Base-by-base conservation (phyloP, 1,284 basidiomycete genomes). In the Sporisorium reilianum region DNA sequence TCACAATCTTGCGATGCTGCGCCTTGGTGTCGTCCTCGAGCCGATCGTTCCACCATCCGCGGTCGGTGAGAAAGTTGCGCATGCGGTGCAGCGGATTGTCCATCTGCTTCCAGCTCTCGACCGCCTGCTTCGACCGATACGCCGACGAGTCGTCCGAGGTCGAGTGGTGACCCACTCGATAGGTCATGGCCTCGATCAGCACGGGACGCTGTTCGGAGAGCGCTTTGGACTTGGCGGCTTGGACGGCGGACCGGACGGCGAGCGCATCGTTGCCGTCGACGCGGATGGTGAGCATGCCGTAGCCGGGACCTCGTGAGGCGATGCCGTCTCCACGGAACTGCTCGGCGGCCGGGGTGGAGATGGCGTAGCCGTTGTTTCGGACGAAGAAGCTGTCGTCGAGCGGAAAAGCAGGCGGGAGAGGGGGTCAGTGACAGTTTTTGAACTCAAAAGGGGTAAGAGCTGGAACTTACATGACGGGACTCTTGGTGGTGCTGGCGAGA, bases 191-290 rank as follows among this genome's bases (percentile, higher is more conserved):
- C 86, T 97, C 95, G 58, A 97, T 89, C 34, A 97, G 87, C 0
- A 97, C 92, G 8, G 92, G 93, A 42, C 93, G 89, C 41, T 70
- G 68, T 59, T 91, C 89, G 72, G 91, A 89, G 16, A 96, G 87
- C 68, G 93, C 94, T 48, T 91, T 87, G 60, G 87, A 86, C 52
- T 93, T 87, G 8, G 92, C 95, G 80, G 94, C 93, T 52, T 89
- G 88, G 14, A 93, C 90, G 3, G 92, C 93, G n/a, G 87, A 87
- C 22, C 93, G 87, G 2, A 97, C 94, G 0, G 95, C 95, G 2
- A 97, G 87, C 9, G 94, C 88, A 83, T 97, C 95, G 84, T 97
- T 97, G 16, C 95, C 95, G 80, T 97, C 95, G 2, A 97, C 95
- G n/a, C 80, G 77, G 32, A 84, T 78, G 25, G 80, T 81, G 28